Conservation (phyloP, 768 basidiomycete genomes). For the Phylloporus arenicola region DNA sequence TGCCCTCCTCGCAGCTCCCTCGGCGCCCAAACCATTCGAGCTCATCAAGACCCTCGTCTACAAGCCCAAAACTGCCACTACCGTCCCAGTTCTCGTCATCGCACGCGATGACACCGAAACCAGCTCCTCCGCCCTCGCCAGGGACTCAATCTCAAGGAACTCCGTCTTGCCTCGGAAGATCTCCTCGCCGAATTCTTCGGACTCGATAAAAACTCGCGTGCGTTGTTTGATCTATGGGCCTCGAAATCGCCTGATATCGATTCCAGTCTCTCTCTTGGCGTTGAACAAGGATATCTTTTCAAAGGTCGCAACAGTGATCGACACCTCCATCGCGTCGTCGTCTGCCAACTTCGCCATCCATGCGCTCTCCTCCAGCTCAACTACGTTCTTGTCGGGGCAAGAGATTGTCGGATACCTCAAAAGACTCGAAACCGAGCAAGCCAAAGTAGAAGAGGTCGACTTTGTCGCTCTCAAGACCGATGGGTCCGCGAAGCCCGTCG, state of each 20-base stretch:
- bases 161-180: slow-evolving; percentile 82
- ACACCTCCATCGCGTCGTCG: slow-evolving; percentile 69
- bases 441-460: slow-evolving; percentile 69
- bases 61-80: slow-evolving; percentile 82
- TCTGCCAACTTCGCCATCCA: slow-evolving; percentile 66
- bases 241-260: slow-evolving; percentile 3
- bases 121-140: slow-evolving; percentile 68
- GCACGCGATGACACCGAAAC: slow-evolving; percentile 81
- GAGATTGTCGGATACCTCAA: slow-evolving; percentile 71
- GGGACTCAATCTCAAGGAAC: slow-evolving; percentile 79
- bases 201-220: slow-evolving; percentile 81
- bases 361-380: slow-evolving; percentile 61
- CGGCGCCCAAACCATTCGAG: slow-evolving; percentile 56
- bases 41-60: slow-evolving; percentile 86
- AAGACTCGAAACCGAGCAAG: slow-evolving; percentile 59
- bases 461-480: slow-evolving; percentile 56
- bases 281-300: slow-evolving; percentile 62
- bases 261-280: slow-evolving; percentile 74
- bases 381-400: slow-evolving; percentile 72
- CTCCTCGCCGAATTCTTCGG: slow-evolving; percentile 79
- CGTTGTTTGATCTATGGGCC: slow-evolving; percentile 27
- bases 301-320: slow-evolving; percentile 69
- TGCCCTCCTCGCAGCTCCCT: slow-evolving; percentile 49
- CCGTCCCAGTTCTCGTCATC: slow-evolving; percentile 72
- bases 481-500: slow-evolving; percentile 32